These are phyloP conservation scores for Priceomyces medius DNA, from an alignment of 805 yeast species.

Conservation along the genomic window DNA sequence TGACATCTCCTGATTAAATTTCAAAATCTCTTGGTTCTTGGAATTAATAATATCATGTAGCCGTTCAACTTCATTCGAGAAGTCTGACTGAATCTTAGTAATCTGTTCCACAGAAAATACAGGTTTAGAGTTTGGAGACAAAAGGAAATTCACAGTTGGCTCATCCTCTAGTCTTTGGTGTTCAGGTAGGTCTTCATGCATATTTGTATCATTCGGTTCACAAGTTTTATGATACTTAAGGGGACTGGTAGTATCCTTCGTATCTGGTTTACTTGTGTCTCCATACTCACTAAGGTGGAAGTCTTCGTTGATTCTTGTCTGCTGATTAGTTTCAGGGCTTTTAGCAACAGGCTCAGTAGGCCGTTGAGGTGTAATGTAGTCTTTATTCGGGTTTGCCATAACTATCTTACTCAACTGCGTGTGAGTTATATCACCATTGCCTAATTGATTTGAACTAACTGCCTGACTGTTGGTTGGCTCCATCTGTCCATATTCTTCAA, in stretches of 20 bases:
- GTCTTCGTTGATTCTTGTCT: constrained; percentile 20
- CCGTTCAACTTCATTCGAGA: constrained; percentile 16
- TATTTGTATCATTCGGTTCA: constrained; percentile 8
- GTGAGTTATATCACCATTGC: constrained; percentile 9
- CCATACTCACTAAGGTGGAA: constrained; percentile 13
- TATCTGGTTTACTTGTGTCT: constrained; percentile 9
- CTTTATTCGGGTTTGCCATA: constrained; percentile 10
- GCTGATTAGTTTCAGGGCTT: constrained; percentile 28
- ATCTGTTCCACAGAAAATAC: constrained; percentile 29
- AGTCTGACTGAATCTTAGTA: constrained; percentile 21
- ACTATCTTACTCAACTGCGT: constrained; percentile 20
- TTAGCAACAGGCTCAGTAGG: constrained; percentile 30
- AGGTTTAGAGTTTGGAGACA: constrained; percentile 35
- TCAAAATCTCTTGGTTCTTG: constrained; percentile 18
- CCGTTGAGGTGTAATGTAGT: constrained; percentile 29
- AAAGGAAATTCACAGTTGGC: constrained; percentile 28
- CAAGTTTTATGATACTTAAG: constrained; percentile 14
- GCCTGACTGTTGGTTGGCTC: constrained; percentile 21
- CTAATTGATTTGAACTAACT: constrained; percentile 13
- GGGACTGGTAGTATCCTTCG: constrained; percentile 26
- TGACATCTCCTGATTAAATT: constrained; percentile 17
- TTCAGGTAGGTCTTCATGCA: constrained; percentile 8
- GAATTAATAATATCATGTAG: constrained; percentile 13
- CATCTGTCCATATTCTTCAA: constrained; percentile 21
- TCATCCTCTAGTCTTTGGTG: constrained; percentile 18